Base-by-base conservation (phyloP, 495 filamentous ascomycete genomes). In the Rhizodiscina lignyota region DNA sequence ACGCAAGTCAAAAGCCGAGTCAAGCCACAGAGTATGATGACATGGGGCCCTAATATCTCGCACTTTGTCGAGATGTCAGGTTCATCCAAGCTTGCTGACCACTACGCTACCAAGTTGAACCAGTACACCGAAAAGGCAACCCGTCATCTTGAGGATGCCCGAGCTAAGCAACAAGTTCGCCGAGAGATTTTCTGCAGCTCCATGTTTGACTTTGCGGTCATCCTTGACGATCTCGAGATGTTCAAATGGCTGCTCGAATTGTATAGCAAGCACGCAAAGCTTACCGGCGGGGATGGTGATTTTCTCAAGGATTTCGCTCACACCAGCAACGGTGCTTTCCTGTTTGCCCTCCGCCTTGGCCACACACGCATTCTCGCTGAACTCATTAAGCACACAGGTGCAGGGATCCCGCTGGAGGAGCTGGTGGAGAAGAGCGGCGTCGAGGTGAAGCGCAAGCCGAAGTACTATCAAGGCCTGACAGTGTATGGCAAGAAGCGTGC, bases 401-500 rank as follows among this genome's bases (percentile, higher is more conserved):
- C 66, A 4, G 75, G 77, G 2, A 60, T 83, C 41, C 72, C 77
- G 0, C 51, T 83, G 12, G 61, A 73, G n/a, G 52, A 68, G 13
- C 48, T 84, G 12, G 67, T 74, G 6, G 59, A 70, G 36, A 58
- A 66, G 5, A 70, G 60, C 19, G 77, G 77, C 1, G 48, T 72
- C 2, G 62, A 70, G 44, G 42, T 70, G 30, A 52, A 62, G 32
- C 63, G 70, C 37, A 75, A 77, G 47, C 68, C 74, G 2, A 60
- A 59, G 11, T 79, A 70, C 48, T 83, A 85, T 43, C 77, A 75
- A 43, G 79, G 79, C 0, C 49, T 83, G 31, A 77, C 64, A 5
- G 70, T 85, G 6, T 71, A 75, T 42, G 79, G 79, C 1, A 70
- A 70, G 50, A 83, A 83, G 62, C 66, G 73, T 33, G 58, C 61